Base-by-base conservation (phyloP, 2,329 filamentous ascomycete species). In the Trichophyton rubrum region DNA sequence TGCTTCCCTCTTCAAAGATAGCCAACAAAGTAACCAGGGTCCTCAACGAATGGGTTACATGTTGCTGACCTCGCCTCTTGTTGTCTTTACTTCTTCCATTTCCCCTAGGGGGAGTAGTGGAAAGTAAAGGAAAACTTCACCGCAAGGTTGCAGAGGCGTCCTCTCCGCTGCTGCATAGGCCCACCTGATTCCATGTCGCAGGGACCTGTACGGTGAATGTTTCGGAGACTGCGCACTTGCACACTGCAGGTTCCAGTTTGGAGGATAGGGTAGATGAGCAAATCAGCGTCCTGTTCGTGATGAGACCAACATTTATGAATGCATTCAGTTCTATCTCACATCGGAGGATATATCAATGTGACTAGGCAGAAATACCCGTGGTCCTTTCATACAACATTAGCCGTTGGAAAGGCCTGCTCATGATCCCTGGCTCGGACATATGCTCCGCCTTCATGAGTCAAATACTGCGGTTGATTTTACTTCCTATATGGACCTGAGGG, bases 171-270 rank as follows among this genome's bases (percentile, higher is more conserved):
- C 49, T 33, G 49, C 49, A 55, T 55, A 27, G 49, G 49, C 49
- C 49, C 49, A 55, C 49, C 49, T 35, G 49, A 35, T 35, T 5
- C 49, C 49, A 55, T 55, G 27, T 35, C 15, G 49, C 49, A 55
- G 49, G 49, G 49, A 55, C 27, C 27, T 35, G 49, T 55, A 35
- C 22, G 49, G 49, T 38, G 49, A 55, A 55, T 55, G 24, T 41
- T 58, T 58, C 57, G 57, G 57, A 43, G 43, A 43, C 41, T 59
- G 41, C 35, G 22, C 57, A 59, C 24, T 38, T 59, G n/a, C 13
- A 22, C 43, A 22, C 57, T 59, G 57, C 57, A 59, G 43, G 57
- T 59, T 49, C 41, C 35, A 47, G 27, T 49, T 35, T 59, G 30
- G 24, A 43, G 57, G 13, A 59, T 33, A 59, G 17, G 41, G 27